phyloP scores from a whole-genome alignment of 257 asterid genomes.

The Penstemon davidsonii region DNA sequence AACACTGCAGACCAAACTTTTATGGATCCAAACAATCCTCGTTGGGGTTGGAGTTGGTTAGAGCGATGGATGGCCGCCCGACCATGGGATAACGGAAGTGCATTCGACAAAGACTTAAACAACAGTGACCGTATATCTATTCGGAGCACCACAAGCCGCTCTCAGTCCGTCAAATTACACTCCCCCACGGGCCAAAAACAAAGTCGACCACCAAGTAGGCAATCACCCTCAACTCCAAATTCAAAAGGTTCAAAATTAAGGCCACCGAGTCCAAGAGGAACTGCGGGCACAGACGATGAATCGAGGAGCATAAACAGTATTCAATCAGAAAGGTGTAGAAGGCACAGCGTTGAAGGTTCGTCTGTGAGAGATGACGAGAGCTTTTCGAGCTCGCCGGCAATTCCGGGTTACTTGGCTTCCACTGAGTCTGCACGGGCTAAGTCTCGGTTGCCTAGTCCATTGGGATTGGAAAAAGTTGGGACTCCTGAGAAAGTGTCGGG shows the following conservation, averaged over 20 bases:
- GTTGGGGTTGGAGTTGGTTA: constrained; percentile 93
- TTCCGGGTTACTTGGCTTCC: constrained; percentile 69
- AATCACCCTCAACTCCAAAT: constrained; percentile 61
- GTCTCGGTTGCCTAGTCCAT: constrained; percentile 26
- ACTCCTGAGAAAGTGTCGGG: constrained; percentile 43
- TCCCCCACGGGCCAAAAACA: constrained; percentile 37
- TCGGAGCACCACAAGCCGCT: constrained; percentile 38
- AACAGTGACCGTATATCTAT: constrained; percentile 35
- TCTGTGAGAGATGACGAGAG: constrained; percentile 83
- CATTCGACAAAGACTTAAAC: constrained; percentile 47
- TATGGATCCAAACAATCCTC: constrained; percentile 69
- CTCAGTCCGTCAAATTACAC: constrained; percentile 36
- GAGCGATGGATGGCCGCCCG: constrained; percentile 87
- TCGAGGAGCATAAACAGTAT: constrained; percentile 59
- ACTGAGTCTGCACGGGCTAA: constrained; percentile 69
- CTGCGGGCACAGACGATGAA: constrained; percentile 55
- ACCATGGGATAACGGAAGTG: constrained; percentile 58
- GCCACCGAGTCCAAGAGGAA: constrained; percentile 33
- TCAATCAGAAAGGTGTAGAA: constrained; percentile 57
- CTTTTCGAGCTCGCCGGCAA: constrained; percentile 55
- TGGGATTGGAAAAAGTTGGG: constrained; percentile 39
- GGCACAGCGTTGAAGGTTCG: constrained; percentile 67
- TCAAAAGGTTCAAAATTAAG: constrained; percentile 38
- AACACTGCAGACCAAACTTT: constrained; percentile 56
- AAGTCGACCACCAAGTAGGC: constrained; percentile 41